phyloP scores from a whole-genome alignment of 495 filamentous ascomycete genomes.

The Talaromyces liani region DNA sequence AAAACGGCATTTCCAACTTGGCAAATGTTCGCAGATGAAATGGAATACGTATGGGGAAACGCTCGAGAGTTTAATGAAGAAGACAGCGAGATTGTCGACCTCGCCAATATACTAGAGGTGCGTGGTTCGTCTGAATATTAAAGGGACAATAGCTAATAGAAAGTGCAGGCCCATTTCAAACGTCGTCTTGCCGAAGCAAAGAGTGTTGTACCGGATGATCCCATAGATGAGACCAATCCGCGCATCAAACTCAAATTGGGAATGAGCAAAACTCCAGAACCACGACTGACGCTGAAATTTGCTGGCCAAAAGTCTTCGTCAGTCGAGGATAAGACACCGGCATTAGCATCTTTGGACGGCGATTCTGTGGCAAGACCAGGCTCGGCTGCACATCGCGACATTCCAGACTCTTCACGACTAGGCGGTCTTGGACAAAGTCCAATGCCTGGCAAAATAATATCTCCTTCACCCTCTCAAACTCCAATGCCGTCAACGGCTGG shows the following conservation, averaged over 20 bases:
- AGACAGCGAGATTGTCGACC: slow-evolving; percentile 64
- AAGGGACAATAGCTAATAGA: slow-evolving; percentile 16
- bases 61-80: slow-evolving; percentile 86
- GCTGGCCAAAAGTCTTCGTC: slow-evolving; percentile 28
- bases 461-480: slow-evolving; percentile 16
- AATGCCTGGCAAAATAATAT: slow-evolving; percentile 3
- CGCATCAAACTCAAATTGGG: slow-evolving; percentile 64
- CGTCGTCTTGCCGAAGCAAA: slow-evolving; percentile 62
- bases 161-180: slow-evolving; percentile 51
- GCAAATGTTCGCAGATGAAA: slow-evolving; percentile 70
- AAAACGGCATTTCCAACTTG: slow-evolving; percentile 68
- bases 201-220: slow-evolving; percentile 54
- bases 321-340: slow-evolving; percentile 20
- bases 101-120: slow-evolving; percentile 72
- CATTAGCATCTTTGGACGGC: slow-evolving; percentile 40
- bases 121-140: slow-evolving; percentile 12
- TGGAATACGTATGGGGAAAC: slow-evolving; percentile 76
- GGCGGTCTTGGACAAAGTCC: slow-evolving; percentile 11
- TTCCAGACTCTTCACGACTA: slow-evolving; percentile 10
- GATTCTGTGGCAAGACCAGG: slow-evolving; percentile 42
- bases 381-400: slow-evolving; percentile 9
- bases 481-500: slow-evolving; percentile 6
- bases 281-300: slow-evolving; percentile 35
- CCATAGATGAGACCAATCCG: slow-evolving; percentile 31
- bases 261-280: slow-evolving; percentile 45